Evolutionary conservation across 1,284 basidiomycete genomes (phyloP).

Genomic region (Cystobasidiaceae sp.): DNA sequence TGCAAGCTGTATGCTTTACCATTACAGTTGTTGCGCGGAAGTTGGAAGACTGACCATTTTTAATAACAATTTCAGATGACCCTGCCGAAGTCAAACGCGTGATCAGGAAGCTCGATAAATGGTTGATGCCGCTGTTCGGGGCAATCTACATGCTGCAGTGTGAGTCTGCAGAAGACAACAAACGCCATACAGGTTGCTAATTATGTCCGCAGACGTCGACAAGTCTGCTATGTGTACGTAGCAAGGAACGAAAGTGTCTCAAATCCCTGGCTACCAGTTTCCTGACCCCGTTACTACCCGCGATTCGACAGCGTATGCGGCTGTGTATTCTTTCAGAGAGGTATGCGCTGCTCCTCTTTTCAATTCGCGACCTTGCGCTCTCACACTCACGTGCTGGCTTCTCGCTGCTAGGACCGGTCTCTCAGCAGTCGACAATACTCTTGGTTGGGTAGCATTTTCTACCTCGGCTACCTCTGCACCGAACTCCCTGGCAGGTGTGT

Average conservation of each 20-base stretch:
- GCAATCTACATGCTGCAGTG: constrained; percentile 46
- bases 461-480: constrained; percentile 43
- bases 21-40: no score
- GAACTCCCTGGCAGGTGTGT: constrained; percentile 42
- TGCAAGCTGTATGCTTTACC: no score
- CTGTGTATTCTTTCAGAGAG: constrained; percentile 44
- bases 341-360: background rate
- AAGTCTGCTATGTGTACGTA: constrained; percentile 45
- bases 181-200: background rate
- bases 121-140: constrained; percentile 45
- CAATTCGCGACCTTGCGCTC: background rate
- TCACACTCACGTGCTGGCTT: background rate
- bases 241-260: background rate
- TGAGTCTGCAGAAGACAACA: background rate
- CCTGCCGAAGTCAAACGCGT: constrained; percentile 41
- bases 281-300: background rate
- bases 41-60: no score
- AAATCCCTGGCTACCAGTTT: background rate
- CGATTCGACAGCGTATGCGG: constrained; percentile 39
- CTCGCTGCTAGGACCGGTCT: constrained; percentile 37
- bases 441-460: constrained; percentile 44
- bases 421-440: constrained; percentile 40
- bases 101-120: constrained; percentile 44
- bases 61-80: constrained; percentile 29
- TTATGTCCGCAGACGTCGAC: constrained; percentile 41